phyloP scores from a whole-genome alignment of 176 grass and related monocot species.

The bread wheat (Triticum aestivum) region IWGSC_CS_RefSeq_v2.1 NC_057810.1:178981831-178982330 shows the following conservation, averaged over 20 bases:
- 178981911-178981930: not conserved
- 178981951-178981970: not conserved
- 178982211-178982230: conserved; percentile 14
- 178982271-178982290: not conserved
- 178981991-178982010: conserved; percentile 23
- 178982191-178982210: conserved; percentile 7
- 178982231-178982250: not conserved
- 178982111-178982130: not conserved
- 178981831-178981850: not conserved
- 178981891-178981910: not conserved
- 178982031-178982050: not conserved
- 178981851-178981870: not conserved
- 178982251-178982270: not conserved
- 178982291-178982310: conserved; percentile 11
- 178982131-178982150: conserved; percentile 1
- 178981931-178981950: not conserved
- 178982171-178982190: conserved; percentile 28
- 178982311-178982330: conserved; percentile 39
- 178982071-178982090: conserved; percentile 17
- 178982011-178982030: conserved; percentile 20
- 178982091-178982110: conserved; percentile 18
- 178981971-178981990: conserved; percentile 5
- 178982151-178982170: not conserved
- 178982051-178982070: not conserved
- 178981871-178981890: not conserved